phyloP scores from a whole-genome alignment of 2,329 filamentous ascomycete species.

The Sarocladiaceae sp. region DNA sequence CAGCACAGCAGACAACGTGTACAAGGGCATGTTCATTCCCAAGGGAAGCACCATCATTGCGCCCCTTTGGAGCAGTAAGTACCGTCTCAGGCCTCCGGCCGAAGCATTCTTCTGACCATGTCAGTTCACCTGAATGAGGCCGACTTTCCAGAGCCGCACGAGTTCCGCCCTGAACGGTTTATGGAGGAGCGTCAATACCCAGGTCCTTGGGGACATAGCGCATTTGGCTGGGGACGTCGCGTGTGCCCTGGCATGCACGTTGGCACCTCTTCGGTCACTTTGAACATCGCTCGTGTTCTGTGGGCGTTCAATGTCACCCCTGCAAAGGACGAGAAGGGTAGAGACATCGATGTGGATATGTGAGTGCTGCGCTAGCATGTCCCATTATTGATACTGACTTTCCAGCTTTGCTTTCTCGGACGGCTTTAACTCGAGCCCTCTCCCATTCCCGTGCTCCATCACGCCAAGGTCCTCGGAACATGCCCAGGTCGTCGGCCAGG shows the following conservation, averaged over 20 bases:
- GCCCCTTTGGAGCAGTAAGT: constrained; percentile 36
- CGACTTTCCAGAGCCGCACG: constrained; percentile 33
- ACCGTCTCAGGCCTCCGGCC: too few relatives aligned
- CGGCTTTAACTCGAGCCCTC: constrained; percentile 34
- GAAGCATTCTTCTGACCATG: neutral
- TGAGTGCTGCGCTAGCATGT: constrained; percentile 16
- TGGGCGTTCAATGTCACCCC: constrained; percentile 44
- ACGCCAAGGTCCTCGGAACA: constrained; percentile 26
- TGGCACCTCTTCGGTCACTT: constrained; percentile 40
- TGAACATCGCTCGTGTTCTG: constrained; percentile 40
- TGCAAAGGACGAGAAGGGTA: constrained; percentile 21
- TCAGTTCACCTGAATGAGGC: constrained; percentile 33
- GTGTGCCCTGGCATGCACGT: constrained; percentile 42
- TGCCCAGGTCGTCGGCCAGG: constrained; percentile 24
- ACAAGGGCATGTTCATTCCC: constrained; percentile 37
- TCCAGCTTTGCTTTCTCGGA: constrained; percentile 34
- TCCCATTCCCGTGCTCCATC: constrained; percentile 35
- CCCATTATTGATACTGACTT: neutral
- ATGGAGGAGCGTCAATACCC: constrained; percentile 28
- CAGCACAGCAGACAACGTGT: constrained; percentile 34
- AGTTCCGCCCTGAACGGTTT: constrained; percentile 31
- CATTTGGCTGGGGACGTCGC: constrained; percentile 35
- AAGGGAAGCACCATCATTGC: constrained; percentile 36
- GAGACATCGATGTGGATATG: constrained; percentile 32
- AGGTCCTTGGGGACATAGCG: constrained; percentile 29